Base-by-base conservation (phyloP, 129 eudicot genomes). In the Saposhnikovia divaricata region DNA sequence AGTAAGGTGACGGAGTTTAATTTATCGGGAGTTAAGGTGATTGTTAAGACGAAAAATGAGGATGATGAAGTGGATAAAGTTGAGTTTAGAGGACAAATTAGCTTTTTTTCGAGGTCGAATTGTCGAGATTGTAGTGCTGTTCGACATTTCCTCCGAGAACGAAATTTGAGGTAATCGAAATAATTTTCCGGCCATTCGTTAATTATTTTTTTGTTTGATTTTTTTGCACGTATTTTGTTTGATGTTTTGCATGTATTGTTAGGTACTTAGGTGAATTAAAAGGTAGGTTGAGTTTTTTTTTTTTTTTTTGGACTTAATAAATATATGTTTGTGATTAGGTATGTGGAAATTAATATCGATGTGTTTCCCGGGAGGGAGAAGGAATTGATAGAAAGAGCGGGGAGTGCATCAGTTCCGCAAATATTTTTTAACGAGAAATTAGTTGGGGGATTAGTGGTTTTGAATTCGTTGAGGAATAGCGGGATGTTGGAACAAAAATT, bases 51-150 rank as follows among this genome's bases (percentile, higher is more conserved):
- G 75, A 87, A 88, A 75, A 14, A 74, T 75, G 79, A 78, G 14
- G 72, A 79, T 19, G 71, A 76, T 37, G 80, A 85, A 48, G 65
- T 9, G 1, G 89, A 85, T 61, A 45, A 45, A 34, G 11, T 68
- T 37, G 82, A 85, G 80, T 82, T 89, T 27, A 89, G 84, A 81
- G 99, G 99, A 6, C 88, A 93, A 46, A 85, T 95, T 38, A 90
- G 90, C 85, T 95, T 95, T 75, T 95, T 90, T 76, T 95, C 99
- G 43, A 81, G 94, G 74, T 95, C 99, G 0, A 92, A 92, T 8
- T 90, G 97, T 84, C 78, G 99, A 59, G 97, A 95, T 69, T 86
- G 94, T 55, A 81, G 82, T 23, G 99, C 99, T 3, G 99, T 92
- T 71, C 78, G 99, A 31, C 84, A 90, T 9, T 87, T 89, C 53